Base-by-base conservation (phyloP, 176 grass and related monocot species). In the Chloris gayana region DNA sequence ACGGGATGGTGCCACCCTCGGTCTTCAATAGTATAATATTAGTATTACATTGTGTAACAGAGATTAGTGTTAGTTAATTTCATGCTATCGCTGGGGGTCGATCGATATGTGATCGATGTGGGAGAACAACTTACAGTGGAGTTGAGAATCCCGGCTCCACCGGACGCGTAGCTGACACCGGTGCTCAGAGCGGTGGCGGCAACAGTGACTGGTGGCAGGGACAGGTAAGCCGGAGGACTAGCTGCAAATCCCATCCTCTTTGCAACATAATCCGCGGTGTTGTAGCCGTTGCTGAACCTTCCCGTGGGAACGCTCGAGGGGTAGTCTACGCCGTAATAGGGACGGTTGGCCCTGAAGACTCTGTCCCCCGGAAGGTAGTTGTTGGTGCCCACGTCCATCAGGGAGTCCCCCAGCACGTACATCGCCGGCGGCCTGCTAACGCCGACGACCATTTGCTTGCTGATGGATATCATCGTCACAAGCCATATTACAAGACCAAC, bases 211-310 rank as follows among this genome's bases (percentile, higher is more conserved):
- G 35, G 35, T 37, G 29, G 11, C 75, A 85, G 26, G 19, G 81
- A 81, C 45, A 85, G 46, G 3, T 82, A 85, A 0, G 85, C 32
- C 22, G 89, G 81, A 29, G 85, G 89, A 37, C 35, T 37, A 9
- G 5, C 38, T 49, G 15, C 21, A 5, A 91, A 77, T 1, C 89
- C 85, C 56, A 87, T 54, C 17, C 6, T 27, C 18, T 38, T 84
- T 7, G 85, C 89, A 88, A 74, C 56, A 17, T 69, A 91, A 44
- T 91, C 85, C 8, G 76, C 77, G 53, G 56, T 45, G 76, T 88
- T 78, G 70, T 85, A 85, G 66, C 89, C 89, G 64, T 91, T 88
- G 85, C 85, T 91, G 85, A 91, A 91, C 59, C 89, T 63, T 19
- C 89, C 89, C 3, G 89, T 91, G 49, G 65, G 75, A 21, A 6